A percentile compares a stretch with the other conserved stretches of the same genome.
phyloP scores from a whole-genome alignment of 1,284 basidiomycete species.

The Tremellales sp. region DNA sequence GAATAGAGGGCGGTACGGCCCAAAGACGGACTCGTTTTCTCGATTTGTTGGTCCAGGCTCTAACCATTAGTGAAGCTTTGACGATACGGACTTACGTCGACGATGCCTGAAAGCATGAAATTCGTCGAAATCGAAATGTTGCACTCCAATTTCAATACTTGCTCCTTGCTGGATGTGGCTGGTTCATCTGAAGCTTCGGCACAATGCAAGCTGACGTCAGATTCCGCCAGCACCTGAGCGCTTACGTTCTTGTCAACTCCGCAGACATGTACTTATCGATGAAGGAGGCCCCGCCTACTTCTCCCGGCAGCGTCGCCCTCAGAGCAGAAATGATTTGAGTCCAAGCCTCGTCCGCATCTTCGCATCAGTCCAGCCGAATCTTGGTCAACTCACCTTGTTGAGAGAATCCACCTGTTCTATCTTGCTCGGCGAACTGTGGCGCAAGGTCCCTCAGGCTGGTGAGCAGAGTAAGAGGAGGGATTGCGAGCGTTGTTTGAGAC shows the following conservation, averaged over 20 bases:
- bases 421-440: slow-evolving; percentile 86
- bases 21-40: slow-evolving; percentile 77
- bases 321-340: slow-evolving; percentile 76
- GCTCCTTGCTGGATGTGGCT: slow-evolving; percentile 62
- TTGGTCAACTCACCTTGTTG: slow-evolving; percentile 68
- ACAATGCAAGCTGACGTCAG: slow-evolving; percentile 60
- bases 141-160: slow-evolving; percentile 84
- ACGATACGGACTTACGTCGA: slow-evolving; percentile 58
- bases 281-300: slow-evolving; percentile 55
- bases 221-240: slow-evolving; percentile 11
- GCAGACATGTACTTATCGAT: slow-evolving; percentile 83
- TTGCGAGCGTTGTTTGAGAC: slow-evolving; percentile 68
- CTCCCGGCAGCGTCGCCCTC: slow-evolving; percentile 58
- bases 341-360: slow-evolving; percentile 96
- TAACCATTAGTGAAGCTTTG: slow-evolving; percentile 36
- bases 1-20: slow-evolving; percentile 77
- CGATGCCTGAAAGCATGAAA: slow-evolving; percentile 82
- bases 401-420: slow-evolving; percentile 61
- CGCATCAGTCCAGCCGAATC: neutral
- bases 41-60: slow-evolving; percentile 79
- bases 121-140: slow-evolving; percentile 85
- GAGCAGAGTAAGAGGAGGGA: slow-evolving; percentile 72
- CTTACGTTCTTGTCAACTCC: slow-evolving; percentile 75
- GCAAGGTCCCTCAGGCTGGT: slow-evolving; percentile 68
- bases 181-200: slow-evolving; percentile 78